Conservation (phyloP, 352 stramenopile genomes). For the Phytopythium helicoides region DNA sequence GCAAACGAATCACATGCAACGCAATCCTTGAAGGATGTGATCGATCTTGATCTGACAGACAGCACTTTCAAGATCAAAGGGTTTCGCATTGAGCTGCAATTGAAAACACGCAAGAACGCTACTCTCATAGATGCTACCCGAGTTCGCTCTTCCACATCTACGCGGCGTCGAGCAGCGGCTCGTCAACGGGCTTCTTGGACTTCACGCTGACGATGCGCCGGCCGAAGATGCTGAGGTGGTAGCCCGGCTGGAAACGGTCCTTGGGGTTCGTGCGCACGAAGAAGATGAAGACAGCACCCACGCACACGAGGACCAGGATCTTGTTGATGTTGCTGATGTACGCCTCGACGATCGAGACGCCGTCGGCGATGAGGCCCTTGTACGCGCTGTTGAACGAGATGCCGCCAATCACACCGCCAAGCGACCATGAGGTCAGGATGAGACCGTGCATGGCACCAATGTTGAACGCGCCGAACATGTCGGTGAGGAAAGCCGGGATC, state of each 20-base stretch:
- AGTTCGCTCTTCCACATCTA: not conserved
- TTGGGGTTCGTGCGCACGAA: conserved; percentile 66
- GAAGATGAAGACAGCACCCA: conserved; percentile 62
- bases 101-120: not conserved
- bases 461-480: conserved; percentile 86
- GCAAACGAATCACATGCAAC: no score
- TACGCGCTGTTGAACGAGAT: conserved; percentile 70
- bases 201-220: conserved; percentile 64
- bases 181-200: conserved; percentile 27
- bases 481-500: conserved; percentile 73
- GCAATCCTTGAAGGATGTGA: no score
- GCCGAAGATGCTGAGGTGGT: conserved; percentile 67
- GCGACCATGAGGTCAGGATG: conserved; percentile 74
- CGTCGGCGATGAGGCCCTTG: conserved; percentile 30
- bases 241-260: conserved; percentile 68
- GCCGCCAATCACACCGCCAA: conserved; percentile 64
- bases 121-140: no score
- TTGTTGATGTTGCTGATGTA: conserved; percentile 78
- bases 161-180: conserved; percentile 12
- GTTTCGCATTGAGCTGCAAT: not conserved
- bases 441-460: conserved; percentile 80
- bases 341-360: conserved; percentile 35
- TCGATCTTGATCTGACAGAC: no score
- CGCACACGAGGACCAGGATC: conserved; percentile 62
- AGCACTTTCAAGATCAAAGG: no score